Evolutionary conservation across 1,139 yeast species (phyloP), one percentile per base, ranked within the genome.

Genomic region (Taphrina wiesneri): DNA sequence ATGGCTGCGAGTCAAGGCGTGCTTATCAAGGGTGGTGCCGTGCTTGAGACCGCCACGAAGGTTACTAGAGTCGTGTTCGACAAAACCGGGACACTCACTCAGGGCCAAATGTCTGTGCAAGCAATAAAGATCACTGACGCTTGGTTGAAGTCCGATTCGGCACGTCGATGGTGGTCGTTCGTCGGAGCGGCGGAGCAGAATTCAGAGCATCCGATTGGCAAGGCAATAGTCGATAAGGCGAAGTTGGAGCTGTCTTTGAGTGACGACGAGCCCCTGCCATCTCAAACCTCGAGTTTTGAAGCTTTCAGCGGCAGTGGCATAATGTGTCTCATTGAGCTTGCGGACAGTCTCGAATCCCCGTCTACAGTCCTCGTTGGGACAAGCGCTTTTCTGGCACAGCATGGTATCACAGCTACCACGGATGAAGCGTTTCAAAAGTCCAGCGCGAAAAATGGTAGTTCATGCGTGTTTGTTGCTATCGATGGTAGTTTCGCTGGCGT

Each of bases 31-130:
- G 97, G 98, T 60, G 99, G 98, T 26, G 96, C 88, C 66, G 84
- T 89, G 13, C 82, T 95, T 69, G 99, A 95, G 74, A 82, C 80
- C 64, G 87, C 96, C 6, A 84, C 84, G 72, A 77, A 81, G 19
- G 80, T 91, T 45, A 82, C 87, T 69, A 81, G 86, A 3, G 84
- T 93, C 28, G 79, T 95, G 41, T 92, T 95, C 75, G 99, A 95
- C 77, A 95, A 95, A 76, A 95, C 99, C 0, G 99, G 99, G 1
- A 95, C 99, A 0, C 79, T 95, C 61, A 95, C 99, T 0, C 80
- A 87, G 0, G 99, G 99, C 13, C 79, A 83, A 57, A 89, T 95
- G 96, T 77, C 77, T 9, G 84, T 89, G 2, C 76, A 77, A 15
- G 73, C 49, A 21, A n/a, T 13, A 19, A 45, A 46, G 30, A 59